These are phyloP conservation scores for Coniochaeta ligniaria DNA, from an alignment of 2,329 filamentous ascomycete species.

Conservation along the genomic window DNA sequence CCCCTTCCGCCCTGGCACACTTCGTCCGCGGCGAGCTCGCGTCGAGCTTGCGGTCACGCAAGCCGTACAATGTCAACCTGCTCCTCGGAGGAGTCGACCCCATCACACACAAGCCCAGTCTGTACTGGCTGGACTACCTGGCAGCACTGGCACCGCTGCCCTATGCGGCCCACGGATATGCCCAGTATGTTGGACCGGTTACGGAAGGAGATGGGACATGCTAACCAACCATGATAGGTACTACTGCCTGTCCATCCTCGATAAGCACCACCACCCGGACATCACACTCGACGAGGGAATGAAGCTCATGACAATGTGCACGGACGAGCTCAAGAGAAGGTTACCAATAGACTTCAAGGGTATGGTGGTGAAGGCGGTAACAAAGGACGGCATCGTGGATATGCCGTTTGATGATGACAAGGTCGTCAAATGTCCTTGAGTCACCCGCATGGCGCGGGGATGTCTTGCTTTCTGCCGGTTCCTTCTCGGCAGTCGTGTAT, in stretches of 20 bases:
- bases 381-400: constrained; percentile 84
- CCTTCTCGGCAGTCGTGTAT: not conserved
- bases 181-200: constrained; percentile 59
- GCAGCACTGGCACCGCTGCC: constrained; percentile 81
- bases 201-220: not conserved
- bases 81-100: constrained; percentile 89
- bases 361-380: constrained; percentile 87
- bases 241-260: constrained; percentile 94
- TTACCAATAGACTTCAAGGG: constrained; percentile 99
- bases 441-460: not conserved
- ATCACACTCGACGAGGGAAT: constrained; percentile 84
- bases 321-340: constrained; percentile 92
- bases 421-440: constrained; percentile 55
- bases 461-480: not conserved
- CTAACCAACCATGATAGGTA: constrained; percentile 49
- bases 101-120: constrained; percentile 80
- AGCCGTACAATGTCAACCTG: constrained; percentile 95
- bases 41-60: constrained; percentile 79
- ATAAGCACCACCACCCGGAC: constrained; percentile 97
- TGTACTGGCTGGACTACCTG: constrained; percentile 98
- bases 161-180: constrained; percentile 96
- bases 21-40: constrained; percentile 95
- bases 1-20: constrained; percentile 79
- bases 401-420: constrained; percentile 80
- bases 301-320: constrained; percentile 90